Base-by-base conservation (phyloP, 345 rosid genomes). In the Populus simonii region DNA sequence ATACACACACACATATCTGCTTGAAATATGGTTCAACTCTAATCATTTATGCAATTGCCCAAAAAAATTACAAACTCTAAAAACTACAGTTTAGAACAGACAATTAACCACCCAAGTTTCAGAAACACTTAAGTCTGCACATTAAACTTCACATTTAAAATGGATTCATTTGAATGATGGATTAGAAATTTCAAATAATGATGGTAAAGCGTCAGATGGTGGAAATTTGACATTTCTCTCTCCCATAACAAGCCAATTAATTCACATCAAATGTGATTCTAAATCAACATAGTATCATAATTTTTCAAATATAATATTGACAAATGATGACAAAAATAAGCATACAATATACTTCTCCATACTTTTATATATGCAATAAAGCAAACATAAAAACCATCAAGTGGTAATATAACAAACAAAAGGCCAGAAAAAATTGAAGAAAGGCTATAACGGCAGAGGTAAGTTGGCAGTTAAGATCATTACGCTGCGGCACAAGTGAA, bases 401-500 rank as follows among this genome's bases (percentile, higher is more conserved):
- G 67, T 11, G 12, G 29, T 63, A 23, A 63, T 63, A 11, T 11
- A 36, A 6, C 6, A 17, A 1, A 29, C 7, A 57, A 57, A 68
- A 39, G 12, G 7, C 66, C 69, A 33, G 67, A 63, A 63, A 63
- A 25, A 15, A 7, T 3, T 27, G 0, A n/a, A 39, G 18, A 31
- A 35, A 16, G 59, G 4, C 31, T 53, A 61, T 16, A 49, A 49
- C 27, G 2, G 51, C 8, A 27, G 57, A 67, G 33, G 51, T 13
- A 5, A 73, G 59, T 7, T 63, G 31, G 59, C 8, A 68, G 80
- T 68, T 76, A 29, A 80, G 89, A 86, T 73, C 11, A 82, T 91
- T 96, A 96, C 99, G 90, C 93, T 66, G 98, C 93, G 11, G 88
- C 91, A 81, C 87, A 90, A 0, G 99, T 96, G 88, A 96, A 96